A percentile compares a stretch with the other conserved stretches of the same genome.
Evolutionary conservation across 352 stramenopile species (phyloP).

Genomic region (Globisporangium iwayamae): DNA sequence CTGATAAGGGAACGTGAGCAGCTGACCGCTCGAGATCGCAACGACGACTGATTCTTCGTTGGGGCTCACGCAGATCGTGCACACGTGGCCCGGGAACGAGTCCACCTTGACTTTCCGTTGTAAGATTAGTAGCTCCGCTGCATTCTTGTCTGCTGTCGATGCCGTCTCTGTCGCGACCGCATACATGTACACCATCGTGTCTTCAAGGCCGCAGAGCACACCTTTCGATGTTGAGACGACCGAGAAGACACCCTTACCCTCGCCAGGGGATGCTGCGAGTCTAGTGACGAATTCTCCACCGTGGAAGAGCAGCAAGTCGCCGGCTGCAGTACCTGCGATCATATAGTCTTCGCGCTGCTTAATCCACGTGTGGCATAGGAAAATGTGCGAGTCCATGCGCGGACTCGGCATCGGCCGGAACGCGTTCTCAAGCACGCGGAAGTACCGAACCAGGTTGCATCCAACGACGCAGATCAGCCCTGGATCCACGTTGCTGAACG

Average conservation of each 20-base stretch:
- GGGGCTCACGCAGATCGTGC: constrained; percentile 61
- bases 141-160: constrained; percentile 26
- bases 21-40: constrained; percentile 55
- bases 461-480: constrained; percentile 86
- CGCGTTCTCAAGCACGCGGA: constrained; percentile 85
- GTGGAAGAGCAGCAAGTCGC: constrained; percentile 88
- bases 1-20: constrained; percentile 76
- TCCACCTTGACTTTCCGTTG: constrained; percentile 68
- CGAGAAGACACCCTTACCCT: constrained; percentile 44
- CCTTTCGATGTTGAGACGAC: constrained; percentile 71
- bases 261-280: constrained; percentile 48
- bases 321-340: constrained; percentile 75
- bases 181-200: constrained; percentile 70
- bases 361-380: constrained; percentile 87
- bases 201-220: constrained; percentile 72
- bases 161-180: constrained; percentile 34
- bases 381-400: constrained; percentile 64
- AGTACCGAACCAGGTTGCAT: constrained; percentile 84
- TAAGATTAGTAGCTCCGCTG: constrained; percentile 40
- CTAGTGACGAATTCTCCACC: constrained; percentile 64
- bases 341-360: constrained; percentile 88
- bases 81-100: constrained; percentile 32
- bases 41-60: constrained; percentile 75
- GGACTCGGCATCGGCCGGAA: constrained; percentile 83
- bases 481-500: constrained; percentile 88